Evolutionary conservation across 805 yeast species (phyloP).

Genomic region (Pichia pseudocactophila): DNA sequence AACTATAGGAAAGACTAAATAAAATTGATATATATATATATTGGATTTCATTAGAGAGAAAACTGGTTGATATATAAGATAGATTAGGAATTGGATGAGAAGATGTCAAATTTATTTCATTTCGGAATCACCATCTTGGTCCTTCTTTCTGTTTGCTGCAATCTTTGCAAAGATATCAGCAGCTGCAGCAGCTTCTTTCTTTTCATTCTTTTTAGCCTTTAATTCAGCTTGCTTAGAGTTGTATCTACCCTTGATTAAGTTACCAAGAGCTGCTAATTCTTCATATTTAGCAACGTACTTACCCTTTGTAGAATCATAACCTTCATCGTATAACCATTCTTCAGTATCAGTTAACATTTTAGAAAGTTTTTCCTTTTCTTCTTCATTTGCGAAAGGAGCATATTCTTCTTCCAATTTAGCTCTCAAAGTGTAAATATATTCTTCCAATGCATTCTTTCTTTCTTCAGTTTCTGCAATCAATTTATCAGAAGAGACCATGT

Average conservation of each 20-base stretch:
- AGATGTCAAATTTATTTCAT: slow-evolving; percentile 19
- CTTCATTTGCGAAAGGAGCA: slow-evolving; percentile 78
- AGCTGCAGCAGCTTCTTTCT: slow-evolving; percentile 46
- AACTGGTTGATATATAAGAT: not conserved
- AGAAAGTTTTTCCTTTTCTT: slow-evolving; percentile 74
- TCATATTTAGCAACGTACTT: slow-evolving; percentile 96
- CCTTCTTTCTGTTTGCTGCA: slow-evolving; percentile 57
- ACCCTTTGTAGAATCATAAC: slow-evolving; percentile 93
- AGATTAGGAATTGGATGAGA: not conserved
- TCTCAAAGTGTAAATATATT: slow-evolving; percentile 94
- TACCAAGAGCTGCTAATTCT: slow-evolving; percentile 91
- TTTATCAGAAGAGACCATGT: slow-evolving; percentile 84
- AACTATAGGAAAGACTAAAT: too few relatives aligned
- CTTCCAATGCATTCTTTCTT: slow-evolving; percentile 96
- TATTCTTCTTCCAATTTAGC: slow-evolving; percentile 93
- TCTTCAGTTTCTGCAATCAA: slow-evolving; percentile 98
- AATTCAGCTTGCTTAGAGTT: slow-evolving; percentile 90
- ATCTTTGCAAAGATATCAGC: slow-evolving; percentile 52
- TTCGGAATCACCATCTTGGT: slow-evolving; percentile 28
- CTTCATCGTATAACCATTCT: slow-evolving; percentile 98
- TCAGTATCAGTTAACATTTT: slow-evolving; percentile 77
- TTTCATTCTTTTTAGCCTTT: slow-evolving; percentile 78
- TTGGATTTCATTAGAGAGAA: too few relatives aligned
- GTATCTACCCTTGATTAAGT: slow-evolving; percentile 92
- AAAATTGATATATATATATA: too few relatives aligned